phyloP scores from a whole-genome alignment of 2,329 filamentous ascomycete species.

The Aspergillus ruber region DNA sequence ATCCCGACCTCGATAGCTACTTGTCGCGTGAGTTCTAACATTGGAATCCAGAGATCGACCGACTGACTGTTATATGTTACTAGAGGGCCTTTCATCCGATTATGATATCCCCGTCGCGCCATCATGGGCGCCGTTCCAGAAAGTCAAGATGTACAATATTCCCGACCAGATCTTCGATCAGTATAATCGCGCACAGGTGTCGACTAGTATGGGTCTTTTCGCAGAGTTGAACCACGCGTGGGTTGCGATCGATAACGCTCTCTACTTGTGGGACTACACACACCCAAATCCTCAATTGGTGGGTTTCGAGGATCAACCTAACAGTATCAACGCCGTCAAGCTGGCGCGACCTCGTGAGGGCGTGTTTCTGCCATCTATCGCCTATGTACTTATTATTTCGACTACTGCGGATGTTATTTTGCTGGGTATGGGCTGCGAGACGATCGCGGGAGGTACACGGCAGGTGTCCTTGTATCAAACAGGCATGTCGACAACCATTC shows the following conservation, averaged over 20 bases:
- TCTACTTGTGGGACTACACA: conserved; percentile 98
- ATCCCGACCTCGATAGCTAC: conserved; percentile 84
- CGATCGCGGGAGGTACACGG: conserved; percentile 60
- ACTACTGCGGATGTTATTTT: conserved; percentile 79
- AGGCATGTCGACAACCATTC: conserved; percentile 71
- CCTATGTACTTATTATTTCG: conserved; percentile 80
- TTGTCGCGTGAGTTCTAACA: conserved; percentile 65
- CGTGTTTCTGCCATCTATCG: conserved; percentile 82
- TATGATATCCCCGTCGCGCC: conserved; percentile 68
- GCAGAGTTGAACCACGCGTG: conserved; percentile 92
- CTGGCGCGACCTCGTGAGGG: conserved; percentile 76
- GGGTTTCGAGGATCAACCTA: conserved; percentile 81
- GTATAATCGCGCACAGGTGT: conserved; percentile 78
- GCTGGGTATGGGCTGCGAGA: conserved; percentile 69
- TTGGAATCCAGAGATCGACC: conserved; percentile 10
- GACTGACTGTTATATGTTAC: conserved; percentile 16
- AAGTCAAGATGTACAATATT: conserved; percentile 77
- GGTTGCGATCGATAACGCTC: conserved; percentile 89
- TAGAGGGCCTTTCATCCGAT: conserved; percentile 84
- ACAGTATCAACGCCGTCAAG: conserved; percentile 86
- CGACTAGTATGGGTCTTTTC: conserved; percentile 92
- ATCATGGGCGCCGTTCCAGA: conserved; percentile 85
- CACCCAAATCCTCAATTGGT: conserved; percentile 84
- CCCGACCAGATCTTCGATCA: conserved; percentile 89
- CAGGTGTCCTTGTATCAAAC: conserved; percentile 80